Evolutionary conservation across 23 red algal genomes (phyloP).

Genomic region (Cyanidioschyzon merolae): DNA sequence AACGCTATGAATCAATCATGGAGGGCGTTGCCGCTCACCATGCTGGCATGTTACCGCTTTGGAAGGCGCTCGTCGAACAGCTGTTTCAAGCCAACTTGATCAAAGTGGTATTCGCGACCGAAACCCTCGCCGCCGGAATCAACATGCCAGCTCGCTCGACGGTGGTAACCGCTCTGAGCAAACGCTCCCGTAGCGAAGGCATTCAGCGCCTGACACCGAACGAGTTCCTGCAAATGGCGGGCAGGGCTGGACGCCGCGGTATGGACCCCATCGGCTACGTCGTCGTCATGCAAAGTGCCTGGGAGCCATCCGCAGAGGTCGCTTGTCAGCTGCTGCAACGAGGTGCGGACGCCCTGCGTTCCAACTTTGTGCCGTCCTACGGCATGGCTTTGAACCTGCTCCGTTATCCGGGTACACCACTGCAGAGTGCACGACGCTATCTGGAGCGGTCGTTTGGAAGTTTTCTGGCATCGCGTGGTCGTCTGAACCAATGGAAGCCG

Average conservation of each 20-base stretch:
- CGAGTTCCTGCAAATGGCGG: conserved; percentile 89
- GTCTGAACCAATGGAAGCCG: not conserved
- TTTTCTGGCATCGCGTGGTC: conserved; percentile 9
- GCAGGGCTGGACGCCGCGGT: conserved; percentile 77
- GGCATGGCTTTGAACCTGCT: conserved; percentile 93
- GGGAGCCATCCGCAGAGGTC: conserved; percentile 42
- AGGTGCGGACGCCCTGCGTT: conserved; percentile 52
- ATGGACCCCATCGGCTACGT: conserved; percentile 72
- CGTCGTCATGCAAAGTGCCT: conserved; percentile 52
- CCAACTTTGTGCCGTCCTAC: conserved; percentile 78
- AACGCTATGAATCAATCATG: conserved; percentile 38
- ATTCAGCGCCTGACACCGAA: conserved; percentile 46
- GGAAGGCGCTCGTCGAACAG: conserved; percentile 84
- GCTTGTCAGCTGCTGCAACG: conserved; percentile 51
- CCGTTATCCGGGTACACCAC: not conserved
- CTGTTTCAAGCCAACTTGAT: conserved; percentile 89
- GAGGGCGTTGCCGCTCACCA: conserved; percentile 87
- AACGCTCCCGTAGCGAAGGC: conserved; percentile 38
- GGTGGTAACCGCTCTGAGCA: conserved; percentile 20
- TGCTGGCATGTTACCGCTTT: conserved; percentile 87
- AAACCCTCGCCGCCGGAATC: conserved; percentile 93
- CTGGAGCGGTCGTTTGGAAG: conserved; percentile 16
- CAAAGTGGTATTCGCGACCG: conserved; percentile 95
- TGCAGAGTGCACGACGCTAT: not conserved
- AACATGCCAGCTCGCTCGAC: conserved; percentile 73